phyloP scores from a whole-genome alignment of 495 filamentous ascomycete genomes.

The Talaromyces thailandensis region DNA sequence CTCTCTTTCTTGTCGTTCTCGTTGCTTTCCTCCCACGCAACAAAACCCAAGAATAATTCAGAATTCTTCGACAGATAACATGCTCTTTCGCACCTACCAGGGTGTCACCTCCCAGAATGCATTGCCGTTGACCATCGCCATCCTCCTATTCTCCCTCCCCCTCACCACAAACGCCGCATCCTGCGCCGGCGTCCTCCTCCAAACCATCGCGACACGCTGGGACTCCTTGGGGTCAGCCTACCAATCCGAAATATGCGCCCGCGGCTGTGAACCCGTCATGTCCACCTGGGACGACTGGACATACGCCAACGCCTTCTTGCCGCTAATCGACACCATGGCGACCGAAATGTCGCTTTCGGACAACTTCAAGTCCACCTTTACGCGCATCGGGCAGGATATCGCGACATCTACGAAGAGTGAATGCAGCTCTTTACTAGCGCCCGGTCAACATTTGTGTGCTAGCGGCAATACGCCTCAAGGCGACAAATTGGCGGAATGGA shows the following conservation, averaged over 20 bases:
- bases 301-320: conserved; percentile 33
- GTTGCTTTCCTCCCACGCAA: not conserved
- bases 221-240: conserved; percentile 27
- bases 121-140: not conserved
- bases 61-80: not conserved
- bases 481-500: conserved; percentile 24
- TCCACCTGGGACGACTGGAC: conserved; percentile 40
- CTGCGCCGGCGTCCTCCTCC: conserved; percentile 23
- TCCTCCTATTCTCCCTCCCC: conserved; percentile 10
- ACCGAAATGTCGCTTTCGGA: conserved; percentile 8
- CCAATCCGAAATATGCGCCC: conserved; percentile 32
- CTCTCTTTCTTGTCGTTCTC: not conserved
- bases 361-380: conserved; percentile 4
- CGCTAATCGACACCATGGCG: conserved; percentile 31
- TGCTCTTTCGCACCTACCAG: not conserved
- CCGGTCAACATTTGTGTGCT: conserved; percentile 30
- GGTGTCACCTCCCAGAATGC: not conserved
- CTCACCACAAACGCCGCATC: conserved; percentile 18
- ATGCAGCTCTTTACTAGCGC: conserved; percentile 23
- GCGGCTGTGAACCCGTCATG: conserved; percentile 31
- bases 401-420: conserved; percentile 28
- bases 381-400: conserved; percentile 29
- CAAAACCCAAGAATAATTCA: not conserved
- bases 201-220: conserved; percentile 27
- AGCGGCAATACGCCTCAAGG: conserved; percentile 15